Percentiles rank a stretch among this genome's conserved stretches.
Evolutionary conservation across 805 yeast genomes (phyloP).

Genomic region (Ogataea methylovora): DNA sequence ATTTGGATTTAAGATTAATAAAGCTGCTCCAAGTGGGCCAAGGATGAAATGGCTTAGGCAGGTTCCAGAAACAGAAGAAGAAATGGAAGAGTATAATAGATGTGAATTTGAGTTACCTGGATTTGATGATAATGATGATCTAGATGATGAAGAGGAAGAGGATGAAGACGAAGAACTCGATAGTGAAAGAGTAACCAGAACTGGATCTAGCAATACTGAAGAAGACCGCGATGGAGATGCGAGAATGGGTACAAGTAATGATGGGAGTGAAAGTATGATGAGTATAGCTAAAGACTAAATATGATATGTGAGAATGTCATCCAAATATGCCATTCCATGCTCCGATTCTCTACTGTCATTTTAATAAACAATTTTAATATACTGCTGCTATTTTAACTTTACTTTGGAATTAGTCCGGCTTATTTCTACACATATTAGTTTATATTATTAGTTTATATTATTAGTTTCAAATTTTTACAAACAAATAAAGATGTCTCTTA

Average conservation of each 20-base stretch:
- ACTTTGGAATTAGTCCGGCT: too few relatives aligned
- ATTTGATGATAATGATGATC: constrained; percentile 22
- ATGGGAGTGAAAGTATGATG: constrained; percentile 26
- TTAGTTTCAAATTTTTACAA: too few relatives aligned
- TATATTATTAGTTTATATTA: too few relatives aligned
- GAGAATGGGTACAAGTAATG: constrained; percentile 14
- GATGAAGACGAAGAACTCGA: constrained; percentile 12
- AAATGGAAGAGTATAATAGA: constrained; percentile 50
- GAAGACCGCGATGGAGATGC: constrained; percentile 6
- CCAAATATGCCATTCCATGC: too few relatives aligned
- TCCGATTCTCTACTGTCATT: too few relatives aligned
- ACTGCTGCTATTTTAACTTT: too few relatives aligned
- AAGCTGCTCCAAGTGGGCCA: constrained; percentile 73
- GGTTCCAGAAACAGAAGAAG: constrained; percentile 57
- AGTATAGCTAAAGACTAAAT: constrained; percentile 20
- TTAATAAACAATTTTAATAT: too few relatives aligned
- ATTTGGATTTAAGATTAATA: constrained; percentile 82
- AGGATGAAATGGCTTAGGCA: constrained; percentile 93
- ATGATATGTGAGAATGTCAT: too few relatives aligned
- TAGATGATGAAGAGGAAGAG: constrained; percentile 22
- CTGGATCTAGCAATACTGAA: constrained; percentile 1
- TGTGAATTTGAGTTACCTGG: constrained; percentile 59
- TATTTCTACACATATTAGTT: too few relatives aligned
- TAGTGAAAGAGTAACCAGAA: constrained; percentile 3
- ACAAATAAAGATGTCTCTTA: background rate